Conservation (phyloP, 192 early-diverging fungal species). For the Gigaspora rosea region DNA sequence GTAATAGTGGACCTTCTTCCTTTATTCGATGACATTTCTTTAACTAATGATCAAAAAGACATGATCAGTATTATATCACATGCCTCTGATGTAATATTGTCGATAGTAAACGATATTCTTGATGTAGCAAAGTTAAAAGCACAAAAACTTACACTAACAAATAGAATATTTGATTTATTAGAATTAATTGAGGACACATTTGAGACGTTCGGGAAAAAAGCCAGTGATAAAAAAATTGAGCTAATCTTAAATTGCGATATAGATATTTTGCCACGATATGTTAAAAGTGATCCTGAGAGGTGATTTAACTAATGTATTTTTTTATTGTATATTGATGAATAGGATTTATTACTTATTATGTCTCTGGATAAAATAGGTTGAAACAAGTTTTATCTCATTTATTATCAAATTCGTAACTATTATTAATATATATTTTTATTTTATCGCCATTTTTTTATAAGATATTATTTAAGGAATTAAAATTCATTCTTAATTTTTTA, state of each 20-base stretch:
- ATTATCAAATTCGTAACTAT: neutral
- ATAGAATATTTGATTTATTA: constrained; percentile 43
- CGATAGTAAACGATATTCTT: too few relatives aligned
- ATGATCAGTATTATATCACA: constrained; percentile 39
- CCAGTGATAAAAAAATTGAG: constrained; percentile 30
- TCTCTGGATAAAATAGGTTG: too few relatives aligned
- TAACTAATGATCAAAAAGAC: constrained; percentile 44
- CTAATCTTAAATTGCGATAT: too few relatives aligned
- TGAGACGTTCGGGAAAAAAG: constrained; percentile 43
- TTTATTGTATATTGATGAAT: neutral
- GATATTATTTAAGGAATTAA: too few relatives aligned
- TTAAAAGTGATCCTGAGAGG: neutral
- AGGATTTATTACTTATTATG: too few relatives aligned
- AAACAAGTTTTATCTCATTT: too few relatives aligned
- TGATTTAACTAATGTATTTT: neutral
- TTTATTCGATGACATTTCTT: constrained; percentile 42
- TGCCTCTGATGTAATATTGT: too few relatives aligned
- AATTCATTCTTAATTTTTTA: neutral
- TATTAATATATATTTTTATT: neutral
- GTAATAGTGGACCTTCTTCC: constrained; percentile 45
- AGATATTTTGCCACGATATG: too few relatives aligned
- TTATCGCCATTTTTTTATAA: neutral
- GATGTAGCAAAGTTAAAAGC: too few relatives aligned
- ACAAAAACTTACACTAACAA: constrained; percentile 34
- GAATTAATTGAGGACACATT: constrained; percentile 48